phyloP scores from a whole-genome alignment of 768 basidiomycete species.

The Rhodosporidiobolus sp. region DNA sequence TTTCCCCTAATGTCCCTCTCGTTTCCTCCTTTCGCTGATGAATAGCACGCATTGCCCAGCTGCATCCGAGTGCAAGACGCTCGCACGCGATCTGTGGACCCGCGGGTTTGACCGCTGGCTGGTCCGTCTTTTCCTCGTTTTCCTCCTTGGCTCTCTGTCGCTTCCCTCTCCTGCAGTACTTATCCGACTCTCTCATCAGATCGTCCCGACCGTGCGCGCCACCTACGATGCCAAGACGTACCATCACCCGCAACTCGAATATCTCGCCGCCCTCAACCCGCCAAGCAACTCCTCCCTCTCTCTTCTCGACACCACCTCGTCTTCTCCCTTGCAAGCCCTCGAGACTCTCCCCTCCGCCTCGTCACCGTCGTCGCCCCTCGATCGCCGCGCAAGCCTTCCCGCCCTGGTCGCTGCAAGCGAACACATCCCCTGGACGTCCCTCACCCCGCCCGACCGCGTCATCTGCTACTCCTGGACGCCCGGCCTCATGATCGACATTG shows the following conservation, averaged over 20 bases:
- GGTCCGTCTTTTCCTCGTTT: neutral
- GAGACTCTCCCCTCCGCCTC: too few species aligned
- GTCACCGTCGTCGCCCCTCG: too few species aligned
- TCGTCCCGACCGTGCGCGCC: slow-evolving; percentile 34
- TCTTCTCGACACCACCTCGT: neutral
- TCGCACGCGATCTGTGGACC: slow-evolving; percentile 35
- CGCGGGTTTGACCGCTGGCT: slow-evolving; percentile 35
- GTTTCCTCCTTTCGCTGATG: too few species aligned
- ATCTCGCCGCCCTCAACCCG: neutral
- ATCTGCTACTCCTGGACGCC: slow-evolving; percentile 21
- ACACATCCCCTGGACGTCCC: slow-evolving; percentile 15
- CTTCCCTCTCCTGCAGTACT: too few species aligned
- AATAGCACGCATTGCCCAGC: neutral
- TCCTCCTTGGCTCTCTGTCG: neutral
- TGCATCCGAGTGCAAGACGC: slow-evolving; percentile 39
- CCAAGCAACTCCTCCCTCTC: neutral
- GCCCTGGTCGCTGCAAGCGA: neutral
- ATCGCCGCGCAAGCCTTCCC: too few species aligned
- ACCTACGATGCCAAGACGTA: slow-evolving; percentile 25
- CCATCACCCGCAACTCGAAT: slow-evolving; percentile 24
- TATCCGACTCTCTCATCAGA: neutral
- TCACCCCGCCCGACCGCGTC: slow-evolving; percentile 2
- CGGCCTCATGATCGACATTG: slow-evolving; percentile 22
- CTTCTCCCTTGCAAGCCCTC: too few species aligned
- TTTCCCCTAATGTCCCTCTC: too few species aligned